Conservation (phyloP, 139 green algal species). For the Chlamydomonas sp. region DNA sequence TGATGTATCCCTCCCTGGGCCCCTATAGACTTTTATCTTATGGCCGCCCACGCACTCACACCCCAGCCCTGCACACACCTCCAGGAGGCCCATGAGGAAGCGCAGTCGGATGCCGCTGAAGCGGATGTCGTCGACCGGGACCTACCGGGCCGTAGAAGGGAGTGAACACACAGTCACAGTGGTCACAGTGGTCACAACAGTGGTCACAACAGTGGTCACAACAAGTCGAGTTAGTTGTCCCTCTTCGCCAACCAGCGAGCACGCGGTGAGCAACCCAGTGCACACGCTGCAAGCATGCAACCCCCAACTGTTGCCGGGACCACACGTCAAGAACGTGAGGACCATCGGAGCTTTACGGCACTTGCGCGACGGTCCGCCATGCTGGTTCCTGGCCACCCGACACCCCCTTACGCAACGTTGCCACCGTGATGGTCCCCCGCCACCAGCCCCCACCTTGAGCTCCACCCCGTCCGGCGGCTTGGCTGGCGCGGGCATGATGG, state of each 20-base stretch:
- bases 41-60: neutral
- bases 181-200: neutral
- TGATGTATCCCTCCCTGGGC: neutral
- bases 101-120: conserved; percentile 16
- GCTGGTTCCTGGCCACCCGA: too few relatives aligned
- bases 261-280: too few relatives aligned
- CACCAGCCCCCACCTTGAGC: neutral
- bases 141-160: neutral
- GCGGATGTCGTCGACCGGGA: conserved; percentile 14
- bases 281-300: too few relatives aligned
- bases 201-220: too few relatives aligned
- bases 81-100: conserved; percentile 30
- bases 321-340: too few relatives aligned
- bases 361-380: neutral
- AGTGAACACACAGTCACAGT: neutral
- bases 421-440: neutral
- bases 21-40: neutral
- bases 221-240: too few relatives aligned
- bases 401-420: neutral
- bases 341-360: too few relatives aligned
- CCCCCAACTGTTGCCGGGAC: too few relatives aligned
- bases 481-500: neutral
- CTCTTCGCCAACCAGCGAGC: too few relatives aligned
- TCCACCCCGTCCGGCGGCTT: conserved; percentile 11
- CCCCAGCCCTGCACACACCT: neutral